A percentile compares a stretch with the other conserved stretches of the same genome.
phyloP scores from a whole-genome alignment of 805 yeast genomes.

The Metschnikowia arizonensis region DNA sequence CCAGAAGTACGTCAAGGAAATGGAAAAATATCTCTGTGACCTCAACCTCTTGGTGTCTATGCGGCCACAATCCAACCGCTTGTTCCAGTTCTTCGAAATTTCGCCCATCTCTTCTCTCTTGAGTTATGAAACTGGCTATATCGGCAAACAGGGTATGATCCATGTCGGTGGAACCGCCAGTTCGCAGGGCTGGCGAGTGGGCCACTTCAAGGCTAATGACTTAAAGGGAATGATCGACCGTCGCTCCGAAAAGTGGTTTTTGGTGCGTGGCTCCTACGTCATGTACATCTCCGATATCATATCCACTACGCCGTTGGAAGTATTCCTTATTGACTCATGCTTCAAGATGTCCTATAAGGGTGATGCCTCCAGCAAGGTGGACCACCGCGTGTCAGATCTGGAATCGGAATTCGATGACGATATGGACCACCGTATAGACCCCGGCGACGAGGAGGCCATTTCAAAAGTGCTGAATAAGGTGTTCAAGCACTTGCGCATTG shows the following conservation, averaged over 20 bases:
- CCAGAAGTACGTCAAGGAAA: conserved; percentile 39
- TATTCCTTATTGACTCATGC: conserved; percentile 78
- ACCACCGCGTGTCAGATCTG: conserved; percentile 27
- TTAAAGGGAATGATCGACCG: conserved; percentile 83
- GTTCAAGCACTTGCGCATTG: conserved; percentile 49
- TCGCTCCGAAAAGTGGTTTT: conserved; percentile 88
- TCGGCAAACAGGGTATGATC: conserved; percentile 86
- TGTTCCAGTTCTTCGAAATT: conserved; percentile 84
- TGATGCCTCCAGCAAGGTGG: conserved; percentile 23
- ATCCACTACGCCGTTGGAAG: conserved; percentile 86
- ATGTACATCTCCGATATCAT: conserved; percentile 81
- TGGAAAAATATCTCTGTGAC: conserved; percentile 66
- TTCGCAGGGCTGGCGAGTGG: conserved; percentile 93
- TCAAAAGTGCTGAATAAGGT: conserved; percentile 39
- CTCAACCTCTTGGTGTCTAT: conserved; percentile 58
- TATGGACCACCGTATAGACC: conserved; percentile 21
- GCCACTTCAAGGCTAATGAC: conserved; percentile 77
- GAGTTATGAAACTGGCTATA: conserved; percentile 73
- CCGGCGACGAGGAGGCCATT: conserved; percentile 18
- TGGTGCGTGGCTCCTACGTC: conserved; percentile 79
- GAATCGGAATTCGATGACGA: conserved; percentile 46
- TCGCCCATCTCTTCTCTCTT: conserved; percentile 83
- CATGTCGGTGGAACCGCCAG: conserved; percentile 78
- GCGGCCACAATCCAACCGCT: conserved; percentile 74
- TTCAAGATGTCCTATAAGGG: conserved; percentile 56